Evolutionary conservation across 495 filamentous ascomycete genomes (phyloP).

Genomic region (Penicillium nucicola): DNA sequence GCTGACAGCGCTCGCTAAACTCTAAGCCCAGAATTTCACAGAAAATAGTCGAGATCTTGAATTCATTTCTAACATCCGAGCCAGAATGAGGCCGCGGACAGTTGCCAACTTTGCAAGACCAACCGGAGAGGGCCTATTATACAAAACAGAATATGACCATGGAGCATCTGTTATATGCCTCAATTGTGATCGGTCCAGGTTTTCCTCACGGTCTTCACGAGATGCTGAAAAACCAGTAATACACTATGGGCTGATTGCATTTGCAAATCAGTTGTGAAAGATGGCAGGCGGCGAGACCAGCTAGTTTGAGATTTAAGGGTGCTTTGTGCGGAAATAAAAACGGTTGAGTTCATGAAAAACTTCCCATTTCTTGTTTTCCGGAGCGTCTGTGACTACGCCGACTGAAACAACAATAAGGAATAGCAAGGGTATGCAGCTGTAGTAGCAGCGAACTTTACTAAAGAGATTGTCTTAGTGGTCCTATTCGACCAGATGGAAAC

Average conservation of each 20-base stretch:
- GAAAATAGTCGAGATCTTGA: neutral
- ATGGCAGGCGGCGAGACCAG: neutral
- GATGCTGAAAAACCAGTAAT: neutral
- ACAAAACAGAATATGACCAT: neutral
- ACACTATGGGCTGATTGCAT: neutral
- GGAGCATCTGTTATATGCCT: neutral
- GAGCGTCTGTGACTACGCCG: constrained; percentile 26
- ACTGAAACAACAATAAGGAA: constrained; percentile 17
- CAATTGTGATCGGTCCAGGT: neutral
- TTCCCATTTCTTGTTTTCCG: constrained; percentile 20
- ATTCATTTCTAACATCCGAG: neutral
- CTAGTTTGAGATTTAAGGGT: neutral
- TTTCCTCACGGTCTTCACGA: neutral
- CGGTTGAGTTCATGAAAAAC: neutral
- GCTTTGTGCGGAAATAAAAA: neutral
- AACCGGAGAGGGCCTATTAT: neutral
- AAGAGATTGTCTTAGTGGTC: constrained; percentile 14
- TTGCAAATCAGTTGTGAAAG: neutral
- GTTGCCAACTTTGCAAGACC: neutral
- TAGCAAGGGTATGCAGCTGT: constrained; percentile 14
- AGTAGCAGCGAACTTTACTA: constrained; percentile 16
- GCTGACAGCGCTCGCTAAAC: neutral
- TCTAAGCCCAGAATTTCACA: neutral
- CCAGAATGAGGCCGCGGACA: neutral
- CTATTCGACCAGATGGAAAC: neutral